phyloP scores from a whole-genome alignment of 2,329 filamentous ascomycete genomes.

The Colletotrichum sp. region DNA sequence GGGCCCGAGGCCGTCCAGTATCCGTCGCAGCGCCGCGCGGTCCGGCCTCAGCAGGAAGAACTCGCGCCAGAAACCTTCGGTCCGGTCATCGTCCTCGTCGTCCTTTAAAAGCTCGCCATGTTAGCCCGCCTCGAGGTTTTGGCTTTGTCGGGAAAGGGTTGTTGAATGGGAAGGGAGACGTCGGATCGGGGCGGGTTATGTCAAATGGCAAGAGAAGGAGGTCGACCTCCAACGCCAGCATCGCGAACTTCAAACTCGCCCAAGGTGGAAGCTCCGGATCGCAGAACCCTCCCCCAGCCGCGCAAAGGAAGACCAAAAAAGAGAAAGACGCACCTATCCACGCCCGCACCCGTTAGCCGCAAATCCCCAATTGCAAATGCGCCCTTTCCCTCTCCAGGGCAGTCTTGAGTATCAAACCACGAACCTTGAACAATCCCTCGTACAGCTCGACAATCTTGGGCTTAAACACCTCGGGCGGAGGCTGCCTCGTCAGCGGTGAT shows the following conservation, averaged over 20 bases:
- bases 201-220: background rate
- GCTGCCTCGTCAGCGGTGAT: conserved; percentile 92
- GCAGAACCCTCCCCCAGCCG: background rate
- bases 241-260: background rate
- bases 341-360: background rate
- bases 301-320: background rate
- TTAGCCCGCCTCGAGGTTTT: background rate
- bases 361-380: background rate
- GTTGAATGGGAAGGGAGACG: background rate
- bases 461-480: conserved; percentile 86
- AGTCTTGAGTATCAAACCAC: background rate
- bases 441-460: conserved; percentile 95
- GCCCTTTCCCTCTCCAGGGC: background rate
- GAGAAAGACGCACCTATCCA: background rate
- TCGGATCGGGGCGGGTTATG: background rate
- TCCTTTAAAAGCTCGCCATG: conserved; percentile 31
- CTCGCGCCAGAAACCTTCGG: conserved; percentile 94
- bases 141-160: background rate
- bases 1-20: conserved; percentile 73
- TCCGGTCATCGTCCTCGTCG: conserved; percentile 70
- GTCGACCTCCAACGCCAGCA: background rate
- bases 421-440: conserved; percentile 78
- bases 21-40: conserved; percentile 65
- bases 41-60: conserved; percentile 92
- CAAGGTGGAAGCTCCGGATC: background rate